Evolutionary conservation across 2,329 filamentous ascomycete genomes (phyloP), one percentile per base, ranked within the genome.

Genomic region (Colletotrichum chrysophilum): DNA sequence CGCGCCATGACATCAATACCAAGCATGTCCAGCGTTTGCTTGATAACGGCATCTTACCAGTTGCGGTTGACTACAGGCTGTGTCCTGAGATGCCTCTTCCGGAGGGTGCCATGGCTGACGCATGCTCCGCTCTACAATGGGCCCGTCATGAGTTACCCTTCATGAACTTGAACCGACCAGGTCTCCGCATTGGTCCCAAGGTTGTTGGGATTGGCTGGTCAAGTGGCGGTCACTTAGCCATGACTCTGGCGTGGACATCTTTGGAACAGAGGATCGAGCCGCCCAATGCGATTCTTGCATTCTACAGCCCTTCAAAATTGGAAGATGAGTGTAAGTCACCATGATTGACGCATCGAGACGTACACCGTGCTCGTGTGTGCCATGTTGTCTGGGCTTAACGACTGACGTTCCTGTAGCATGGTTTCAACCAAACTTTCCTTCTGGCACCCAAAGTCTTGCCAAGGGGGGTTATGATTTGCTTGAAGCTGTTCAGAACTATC

Each of bases 1-100:
- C 83, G 1, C 81, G 85, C 7, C 82, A 83, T 60, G 84, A 83
- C 7, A 78, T 88, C 13, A 80, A 83, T 4, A 80, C 81, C 4
- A 64, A 72, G 7, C 88, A 89, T 70, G 85, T 81, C 0, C 66
- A 78, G 7, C 73, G 80, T 2, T 81, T 90, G 0, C 80, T 89
- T 1, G 72, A 80, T 2, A 60, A 79, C 6, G 85, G 86, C 2
- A 82, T 89, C 56, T 78, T 89, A 3, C 87, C 89, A 0, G 79
- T 91, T 13, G 88, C 86, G 75, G 68, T 90, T 1, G 89, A 90
- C 77, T 88, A 90, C 75, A 81, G 88, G 0, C 83, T 91, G 2
- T 90, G 88, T 71, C 89, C 89, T 0, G 87, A 90, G 58, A 81
- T 85, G 4, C 86, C 80, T 24, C 77, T 91, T 4, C 64, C 83